phyloP scores from a whole-genome alignment of 805 yeast genomes.

The Kodamaea hsintzibuensis region DNA sequence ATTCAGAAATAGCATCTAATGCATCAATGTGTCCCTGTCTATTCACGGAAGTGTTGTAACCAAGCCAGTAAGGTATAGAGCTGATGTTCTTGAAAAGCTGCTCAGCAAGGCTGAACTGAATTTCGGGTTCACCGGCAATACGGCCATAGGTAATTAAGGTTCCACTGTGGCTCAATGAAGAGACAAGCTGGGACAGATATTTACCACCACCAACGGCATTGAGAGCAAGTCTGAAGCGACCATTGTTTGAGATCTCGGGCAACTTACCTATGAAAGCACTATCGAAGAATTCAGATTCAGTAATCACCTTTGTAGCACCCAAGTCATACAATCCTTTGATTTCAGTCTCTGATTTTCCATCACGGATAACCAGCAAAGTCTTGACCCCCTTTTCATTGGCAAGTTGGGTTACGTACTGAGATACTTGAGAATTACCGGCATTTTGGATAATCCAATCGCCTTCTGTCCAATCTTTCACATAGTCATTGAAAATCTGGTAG shows the following conservation, averaged over 20 bases:
- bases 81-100: conserved; percentile 34
- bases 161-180: conserved; percentile 28
- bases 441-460: conserved; percentile 36
- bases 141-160: conserved; percentile 31
- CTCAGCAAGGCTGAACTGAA: conserved; percentile 20
- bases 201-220: conserved; percentile 33
- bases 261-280: conserved; percentile 17
- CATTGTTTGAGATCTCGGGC: conserved; percentile 17
- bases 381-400: conserved; percentile 25
- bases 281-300: conserved; percentile 26
- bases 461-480: conserved; percentile 20
- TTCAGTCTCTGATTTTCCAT: conserved; percentile 26
- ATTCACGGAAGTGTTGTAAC: conserved; percentile 28
- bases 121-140: conserved; percentile 16
- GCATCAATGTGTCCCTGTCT: conserved; percentile 61
- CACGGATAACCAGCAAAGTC: conserved; percentile 29
- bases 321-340: conserved; percentile 22
- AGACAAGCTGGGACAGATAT: conserved; percentile 19
- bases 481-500: conserved; percentile 20
- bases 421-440: conserved; percentile 37
- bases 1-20: conserved; percentile 53
- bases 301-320: conserved; percentile 34
- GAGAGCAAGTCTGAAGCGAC: conserved; percentile 32
- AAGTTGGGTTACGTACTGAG: conserved; percentile 31
- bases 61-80: conserved; percentile 33